phyloP scores from a whole-genome alignment of 164 flowering plant species.

The Umbellularia californica region DNA sequence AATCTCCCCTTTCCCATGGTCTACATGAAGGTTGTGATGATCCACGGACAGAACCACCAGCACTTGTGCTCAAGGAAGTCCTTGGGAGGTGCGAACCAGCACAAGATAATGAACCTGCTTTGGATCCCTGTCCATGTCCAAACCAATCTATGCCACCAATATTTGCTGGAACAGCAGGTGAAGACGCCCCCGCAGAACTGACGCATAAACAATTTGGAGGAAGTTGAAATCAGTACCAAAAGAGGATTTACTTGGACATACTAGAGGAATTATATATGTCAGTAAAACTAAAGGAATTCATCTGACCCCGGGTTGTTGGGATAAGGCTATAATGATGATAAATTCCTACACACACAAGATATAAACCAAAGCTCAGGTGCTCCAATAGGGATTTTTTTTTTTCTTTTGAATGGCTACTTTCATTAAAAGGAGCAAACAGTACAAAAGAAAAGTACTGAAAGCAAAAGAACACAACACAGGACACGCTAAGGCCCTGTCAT shows the following conservation, averaged over 20 bases:
- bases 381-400: too few relatives aligned
- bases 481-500: too few relatives aligned
- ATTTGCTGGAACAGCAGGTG: slow-evolving; percentile 78
- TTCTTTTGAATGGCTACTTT: too few relatives aligned
- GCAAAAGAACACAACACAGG: too few relatives aligned
- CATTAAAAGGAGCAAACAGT: too few relatives aligned
- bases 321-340: too few relatives aligned
- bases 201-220: slow-evolving; percentile 6
- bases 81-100: slow-evolving; percentile 60
- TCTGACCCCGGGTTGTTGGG: too few relatives aligned
- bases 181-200: slow-evolving; percentile 98
- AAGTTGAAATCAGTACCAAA: neutral
- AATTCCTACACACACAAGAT: neutral
- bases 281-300: neutral
- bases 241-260: neutral
- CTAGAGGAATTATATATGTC: neutral
- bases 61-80: slow-evolving; percentile 76
- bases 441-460: too few relatives aligned
- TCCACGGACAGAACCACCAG: slow-evolving; percentile 75
- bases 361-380: neutral
- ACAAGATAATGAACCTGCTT: slow-evolving; percentile 66
- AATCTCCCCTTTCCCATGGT: slow-evolving; percentile 98
- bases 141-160: slow-evolving; percentile 65
- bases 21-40: slow-evolving; percentile 77
- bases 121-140: slow-evolving; percentile 70